These are phyloP conservation scores for Colletotrichum orbiculare DNA, from an alignment of 2,329 filamentous ascomycete species.

Conservation along the genomic window DNA sequence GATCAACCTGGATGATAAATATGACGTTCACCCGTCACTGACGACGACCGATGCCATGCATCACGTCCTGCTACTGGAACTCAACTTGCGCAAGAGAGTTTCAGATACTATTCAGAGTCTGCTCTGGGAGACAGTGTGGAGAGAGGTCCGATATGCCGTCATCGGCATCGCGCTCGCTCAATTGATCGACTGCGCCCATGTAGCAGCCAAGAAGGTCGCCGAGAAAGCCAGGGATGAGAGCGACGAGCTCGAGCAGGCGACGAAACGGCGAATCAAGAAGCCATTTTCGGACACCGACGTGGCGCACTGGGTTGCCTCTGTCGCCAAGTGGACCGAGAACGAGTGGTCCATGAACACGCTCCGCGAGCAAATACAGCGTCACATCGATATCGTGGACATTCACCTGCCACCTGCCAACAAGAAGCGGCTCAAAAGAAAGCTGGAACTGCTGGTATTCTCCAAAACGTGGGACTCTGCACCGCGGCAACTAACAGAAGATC, in stretches of 20 bases:
- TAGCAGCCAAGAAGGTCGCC: conserved; percentile 12
- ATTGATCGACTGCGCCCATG: conserved; percentile 34
- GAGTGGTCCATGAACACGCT: conserved; percentile 38
- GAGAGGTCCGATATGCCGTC: conserved; percentile 42
- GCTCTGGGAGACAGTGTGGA: conserved; percentile 43
- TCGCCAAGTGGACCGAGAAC: conserved; percentile 38
- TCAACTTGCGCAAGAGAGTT: conserved; percentile 36
- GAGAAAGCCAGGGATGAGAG: not conserved
- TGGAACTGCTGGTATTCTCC: conserved; percentile 32
- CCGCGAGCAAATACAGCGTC: conserved; percentile 42
- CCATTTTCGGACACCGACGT: not conserved
- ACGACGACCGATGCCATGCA: conserved; percentile 44
- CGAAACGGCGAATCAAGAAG: not conserved
- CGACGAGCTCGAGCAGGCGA: not conserved
- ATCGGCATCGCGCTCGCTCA: conserved; percentile 40
- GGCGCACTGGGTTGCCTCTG: conserved; percentile 36
- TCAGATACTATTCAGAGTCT: conserved; percentile 41
- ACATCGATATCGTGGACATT: conserved; percentile 41
- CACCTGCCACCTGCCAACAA: conserved; percentile 38
- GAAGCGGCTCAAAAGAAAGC: conserved; percentile 26
- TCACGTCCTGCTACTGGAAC: conserved; percentile 42
- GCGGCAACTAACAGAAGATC: conserved; percentile 32
- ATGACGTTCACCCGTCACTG: conserved; percentile 43
- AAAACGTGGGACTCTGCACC: conserved; percentile 36
- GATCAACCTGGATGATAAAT: conserved; percentile 43